Evolutionary conservation across 257 asterid species (phyloP).

Genomic region (Gentiana dahurica): DNA sequence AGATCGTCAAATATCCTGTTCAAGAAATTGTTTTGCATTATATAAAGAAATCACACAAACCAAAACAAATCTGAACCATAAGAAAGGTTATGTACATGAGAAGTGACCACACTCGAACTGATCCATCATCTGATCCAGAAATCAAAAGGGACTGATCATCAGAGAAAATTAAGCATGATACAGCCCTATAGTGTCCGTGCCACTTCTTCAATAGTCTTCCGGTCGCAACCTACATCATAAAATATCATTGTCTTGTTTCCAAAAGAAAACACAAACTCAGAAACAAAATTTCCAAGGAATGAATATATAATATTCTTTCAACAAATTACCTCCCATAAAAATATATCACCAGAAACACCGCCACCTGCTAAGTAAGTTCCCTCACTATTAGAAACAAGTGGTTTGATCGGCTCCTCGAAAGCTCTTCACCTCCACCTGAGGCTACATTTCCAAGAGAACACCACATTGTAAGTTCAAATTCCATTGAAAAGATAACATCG

Average conservation of each 20-base stretch:
- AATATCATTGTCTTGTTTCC: not conserved
- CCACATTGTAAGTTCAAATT: not conserved
- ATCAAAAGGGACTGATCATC: constrained; percentile 86
- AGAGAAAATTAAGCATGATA: constrained; percentile 62
- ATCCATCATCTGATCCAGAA: constrained; percentile 91
- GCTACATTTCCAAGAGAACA: constrained; percentile 31
- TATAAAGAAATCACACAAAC: constrained; percentile 5
- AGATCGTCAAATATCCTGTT: constrained; percentile 72
- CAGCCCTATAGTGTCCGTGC: constrained; percentile 85
- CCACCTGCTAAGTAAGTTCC: constrained; percentile 85
- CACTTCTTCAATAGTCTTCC: constrained; percentile 84
- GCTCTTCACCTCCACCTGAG: constrained; percentile 80
- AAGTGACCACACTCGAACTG: constrained; percentile 94
- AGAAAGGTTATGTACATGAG: constrained; percentile 35
- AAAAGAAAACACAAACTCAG: too few relatives aligned
- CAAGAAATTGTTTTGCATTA: not conserved
- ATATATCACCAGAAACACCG: constrained; percentile 69
- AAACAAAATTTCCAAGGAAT: not conserved
- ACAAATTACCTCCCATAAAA: constrained; percentile 79
- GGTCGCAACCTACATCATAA: constrained; percentile 48
- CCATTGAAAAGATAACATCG: not conserved
- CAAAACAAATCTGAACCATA: not conserved
- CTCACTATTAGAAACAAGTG: constrained; percentile 56
- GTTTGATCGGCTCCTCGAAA: constrained; percentile 54
- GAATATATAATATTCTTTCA: not conserved